Conservation (phyloP, 1,284 basidiomycete species). For the Ganoderma lucidum region DNA sequence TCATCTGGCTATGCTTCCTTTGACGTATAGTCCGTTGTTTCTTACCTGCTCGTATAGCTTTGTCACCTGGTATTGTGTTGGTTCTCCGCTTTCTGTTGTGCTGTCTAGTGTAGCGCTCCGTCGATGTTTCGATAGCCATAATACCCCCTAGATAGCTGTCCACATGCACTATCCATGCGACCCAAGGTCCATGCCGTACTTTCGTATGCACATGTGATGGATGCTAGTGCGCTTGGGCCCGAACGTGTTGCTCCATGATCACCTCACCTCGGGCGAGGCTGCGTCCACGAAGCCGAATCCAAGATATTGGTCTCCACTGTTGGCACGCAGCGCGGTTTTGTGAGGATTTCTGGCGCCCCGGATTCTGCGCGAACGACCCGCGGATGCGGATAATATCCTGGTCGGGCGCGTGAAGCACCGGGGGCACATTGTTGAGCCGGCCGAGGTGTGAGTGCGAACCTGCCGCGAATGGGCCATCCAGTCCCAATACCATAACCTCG, state of each 20-base stretch:
- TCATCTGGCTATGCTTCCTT: background rate
- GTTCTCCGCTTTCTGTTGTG: slow-evolving; percentile 10
- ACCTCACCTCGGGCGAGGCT: background rate
- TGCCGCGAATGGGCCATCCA: background rate
- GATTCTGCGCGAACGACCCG: background rate
- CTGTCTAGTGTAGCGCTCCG: slow-evolving; percentile 1
- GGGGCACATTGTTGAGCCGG: slow-evolving; percentile 1
- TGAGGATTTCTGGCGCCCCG: background rate
- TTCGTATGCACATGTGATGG: background rate
- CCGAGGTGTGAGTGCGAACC: background rate
- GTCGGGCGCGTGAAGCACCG: background rate
- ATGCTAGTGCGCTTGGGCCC: background rate
- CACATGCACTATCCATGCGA: slow-evolving; percentile 17
- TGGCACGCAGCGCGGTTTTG: background rate
- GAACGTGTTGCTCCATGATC: background rate
- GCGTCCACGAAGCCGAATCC: background rate
- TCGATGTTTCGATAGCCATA: slow-evolving; percentile 6
- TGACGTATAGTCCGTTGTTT: background rate
- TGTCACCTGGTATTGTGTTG: background rate
- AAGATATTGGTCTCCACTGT: background rate
- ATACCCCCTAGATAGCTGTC: slow-evolving; percentile 15
- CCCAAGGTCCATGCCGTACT: slow-evolving; percentile 8
- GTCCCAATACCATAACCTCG: slow-evolving; percentile 1
- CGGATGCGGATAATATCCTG: background rate
- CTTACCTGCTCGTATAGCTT: background rate